A percentile compares a stretch with the other conserved stretches of the same genome.
Evolutionary conservation across 306 rosid genomes (phyloP).

Genomic region (Glycine soja): DNA sequence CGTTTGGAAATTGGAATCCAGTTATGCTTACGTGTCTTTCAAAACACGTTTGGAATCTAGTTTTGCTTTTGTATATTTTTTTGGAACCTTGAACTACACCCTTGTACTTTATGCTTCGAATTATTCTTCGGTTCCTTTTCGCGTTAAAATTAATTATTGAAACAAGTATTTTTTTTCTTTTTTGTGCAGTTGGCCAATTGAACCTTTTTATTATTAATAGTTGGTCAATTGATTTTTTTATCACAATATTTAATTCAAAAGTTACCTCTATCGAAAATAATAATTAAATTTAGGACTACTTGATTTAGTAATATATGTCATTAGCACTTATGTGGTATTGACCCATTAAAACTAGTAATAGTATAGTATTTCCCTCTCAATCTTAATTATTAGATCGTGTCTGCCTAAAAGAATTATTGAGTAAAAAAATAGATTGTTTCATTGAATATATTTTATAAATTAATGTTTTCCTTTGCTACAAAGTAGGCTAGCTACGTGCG

Average conservation of each 20-base stretch:
- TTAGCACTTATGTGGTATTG: too few relatives aligned
- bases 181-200: too few relatives aligned
- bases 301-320: too few relatives aligned
- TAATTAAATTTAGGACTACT: too few relatives aligned
- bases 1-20: conserved; percentile 36
- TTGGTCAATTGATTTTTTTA: too few relatives aligned
- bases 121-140: not conserved
- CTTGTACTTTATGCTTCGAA: conserved; percentile 21
- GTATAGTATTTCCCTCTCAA: not conserved
- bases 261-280: too few relatives aligned
- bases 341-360: not conserved
- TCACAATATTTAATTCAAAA: too few relatives aligned
- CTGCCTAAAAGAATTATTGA: not conserved
- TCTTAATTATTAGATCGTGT: not conserved
- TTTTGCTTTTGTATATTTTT: not conserved
- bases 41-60: conserved; percentile 41
- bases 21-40: not conserved
- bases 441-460: not conserved
- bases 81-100: conserved; percentile 14
- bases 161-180: not conserved
- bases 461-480: too few relatives aligned
- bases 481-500: too few relatives aligned
- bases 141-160: not conserved
- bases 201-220: too few relatives aligned
- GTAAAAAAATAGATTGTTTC: too few relatives aligned